These are phyloP conservation scores for Halenospora varia DNA, from an alignment of 495 filamentous ascomycete genomes.

Conservation along the genomic window DNA sequence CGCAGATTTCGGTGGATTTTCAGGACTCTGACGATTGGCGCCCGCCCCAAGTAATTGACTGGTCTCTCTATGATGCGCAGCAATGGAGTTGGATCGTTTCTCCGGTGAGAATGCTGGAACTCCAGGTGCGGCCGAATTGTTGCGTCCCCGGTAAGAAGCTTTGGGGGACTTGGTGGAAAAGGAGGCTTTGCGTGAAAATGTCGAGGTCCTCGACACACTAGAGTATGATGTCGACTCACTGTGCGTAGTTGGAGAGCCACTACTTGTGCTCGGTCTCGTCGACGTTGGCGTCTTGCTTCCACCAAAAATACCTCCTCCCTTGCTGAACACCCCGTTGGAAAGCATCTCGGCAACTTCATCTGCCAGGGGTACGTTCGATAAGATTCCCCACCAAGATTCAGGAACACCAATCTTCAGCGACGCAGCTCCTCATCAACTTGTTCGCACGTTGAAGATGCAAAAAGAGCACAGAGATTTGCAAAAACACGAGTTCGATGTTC, in stretches of 20 bases:
- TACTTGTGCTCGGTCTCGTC: slow-evolving; percentile 17
- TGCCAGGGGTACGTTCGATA: neutral
- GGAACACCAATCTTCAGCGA: neutral
- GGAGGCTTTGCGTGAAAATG: slow-evolving; percentile 17
- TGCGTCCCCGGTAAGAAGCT: slow-evolving; percentile 10
- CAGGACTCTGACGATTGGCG: neutral
- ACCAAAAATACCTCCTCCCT: slow-evolving; percentile 11
- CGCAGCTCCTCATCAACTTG: no score
- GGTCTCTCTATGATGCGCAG: neutral
- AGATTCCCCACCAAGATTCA: neutral
- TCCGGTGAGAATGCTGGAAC: slow-evolving; percentile 9
- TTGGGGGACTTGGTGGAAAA: slow-evolving; percentile 13
- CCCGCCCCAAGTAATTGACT: neutral
- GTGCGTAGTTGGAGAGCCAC: slow-evolving; percentile 12
- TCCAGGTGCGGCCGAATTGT: slow-evolving; percentile 5
- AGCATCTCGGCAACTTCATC: neutral
- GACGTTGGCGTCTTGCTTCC: slow-evolving; percentile 12
- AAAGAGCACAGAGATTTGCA: no score
- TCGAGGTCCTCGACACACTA: neutral
- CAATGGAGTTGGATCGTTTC: neutral
- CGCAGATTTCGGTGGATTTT: neutral
- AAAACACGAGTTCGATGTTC: no score
- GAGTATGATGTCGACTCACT: slow-evolving; percentile 1
- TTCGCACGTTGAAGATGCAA: no score
- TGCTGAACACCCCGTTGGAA: neutral